Base-by-base conservation (phyloP, 306 rosid species). In the Vicia villosa region DNA sequence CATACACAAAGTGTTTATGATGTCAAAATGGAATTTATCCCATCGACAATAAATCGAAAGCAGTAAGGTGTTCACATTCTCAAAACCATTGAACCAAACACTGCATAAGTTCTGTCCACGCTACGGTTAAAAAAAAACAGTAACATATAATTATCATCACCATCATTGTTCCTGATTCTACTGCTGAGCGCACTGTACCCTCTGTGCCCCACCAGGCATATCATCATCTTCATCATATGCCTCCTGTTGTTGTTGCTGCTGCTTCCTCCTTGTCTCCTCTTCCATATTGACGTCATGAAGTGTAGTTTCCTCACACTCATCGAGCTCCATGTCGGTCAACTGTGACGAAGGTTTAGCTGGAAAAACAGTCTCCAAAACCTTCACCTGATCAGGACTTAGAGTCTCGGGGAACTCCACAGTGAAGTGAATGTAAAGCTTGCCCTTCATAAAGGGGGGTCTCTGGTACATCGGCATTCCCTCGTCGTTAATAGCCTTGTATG, bases 181-280 rank as follows among this genome's bases (percentile, higher is more conserved):
- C 88, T 90, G 96, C 82, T 90, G 98, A 20, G 98, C 98, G 15
- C 97, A 94, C 41, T 90, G 98, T 38, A 94, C 98, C 74, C 98
- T 88, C 80, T 94, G 98, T 28, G 89, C 96, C 38, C 98, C 96
- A 41, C 97, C 95, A 16, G 43, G 97, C 97, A 90, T 82, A 2
- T 90, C 97, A 0, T 90, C 97, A 6, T 90, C 98, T 36, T 93
- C 98, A 0, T 90, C 97, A 5, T 93, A 90, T 0, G 94, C 97
- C 77, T 93, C 98, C 67, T 79, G 89, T 58, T 83, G n/a, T n/a
- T n/a, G 88, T 59, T 80, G 89, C 54, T 86, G 89, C 54, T 86
- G 87, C 79, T 73, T 93, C 90, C 97, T 77, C 79, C 96, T 81
- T 74, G 77, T 61, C 85, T 93, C 97, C 61, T 93, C 97, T 70